phyloP scores from a whole-genome alignment of 768 basidiomycete genomes.

The Russula virescens region DNA sequence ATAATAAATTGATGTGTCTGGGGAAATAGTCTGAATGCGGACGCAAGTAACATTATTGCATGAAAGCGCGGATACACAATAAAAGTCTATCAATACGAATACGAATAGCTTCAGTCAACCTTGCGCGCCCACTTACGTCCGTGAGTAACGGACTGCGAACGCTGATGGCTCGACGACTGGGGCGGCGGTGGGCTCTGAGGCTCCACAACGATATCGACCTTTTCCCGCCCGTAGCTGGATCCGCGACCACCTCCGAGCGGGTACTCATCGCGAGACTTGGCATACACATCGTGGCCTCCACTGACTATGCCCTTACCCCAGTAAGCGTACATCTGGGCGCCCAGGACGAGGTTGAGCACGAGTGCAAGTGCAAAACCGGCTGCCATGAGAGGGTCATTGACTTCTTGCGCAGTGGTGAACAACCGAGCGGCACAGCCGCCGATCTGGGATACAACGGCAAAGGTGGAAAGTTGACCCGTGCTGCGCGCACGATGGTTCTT shows the following conservation, averaged over 20 bases:
- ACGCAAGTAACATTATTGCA: background rate
- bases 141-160: conserved; percentile 37
- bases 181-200: conserved; percentile 37
- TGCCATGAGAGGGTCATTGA: conserved; percentile 72
- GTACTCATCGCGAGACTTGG: conserved; percentile 25
- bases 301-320: conserved; percentile 51
- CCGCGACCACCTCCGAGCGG: conserved; percentile 18
- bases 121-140: conserved; percentile 71
- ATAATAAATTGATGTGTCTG: no score
- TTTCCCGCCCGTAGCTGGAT: conserved; percentile 20
- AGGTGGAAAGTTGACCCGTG: conserved; percentile 91
- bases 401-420: conserved; percentile 90
- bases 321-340: conserved; percentile 78
- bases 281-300: conserved; percentile 17
- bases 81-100: background rate
- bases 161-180: conserved; percentile 33
- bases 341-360: conserved; percentile 76
- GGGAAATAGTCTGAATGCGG: no score
- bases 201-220: conserved; percentile 41
- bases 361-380: conserved; percentile 84
- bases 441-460: conserved; percentile 86
- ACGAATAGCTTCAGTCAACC: conserved; percentile 45
- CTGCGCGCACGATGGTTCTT: conserved; percentile 70
- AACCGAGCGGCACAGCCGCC: conserved; percentile 85
- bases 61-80: background rate